These are phyloP conservation scores for Hypoxylon perforatum DNA, from an alignment of 495 filamentous ascomycete species.

Conservation along the genomic window DNA sequence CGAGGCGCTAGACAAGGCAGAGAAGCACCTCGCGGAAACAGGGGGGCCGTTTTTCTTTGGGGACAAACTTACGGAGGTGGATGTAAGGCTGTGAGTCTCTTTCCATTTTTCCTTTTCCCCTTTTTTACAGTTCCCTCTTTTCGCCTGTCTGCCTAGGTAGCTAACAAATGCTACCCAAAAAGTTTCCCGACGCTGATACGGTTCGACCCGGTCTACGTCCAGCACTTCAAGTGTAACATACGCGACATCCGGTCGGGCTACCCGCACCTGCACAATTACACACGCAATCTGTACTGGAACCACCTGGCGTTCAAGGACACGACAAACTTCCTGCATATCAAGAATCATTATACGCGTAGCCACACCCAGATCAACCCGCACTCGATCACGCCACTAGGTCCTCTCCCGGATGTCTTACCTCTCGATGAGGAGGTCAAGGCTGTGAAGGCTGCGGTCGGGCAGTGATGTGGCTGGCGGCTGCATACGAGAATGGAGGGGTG, in stretches of 20 bases:
- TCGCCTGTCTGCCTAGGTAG: neutral
- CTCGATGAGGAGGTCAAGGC: slow-evolving; percentile 56
- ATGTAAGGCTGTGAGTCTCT: slow-evolving; percentile 67
- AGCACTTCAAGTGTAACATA: slow-evolving; percentile 95
- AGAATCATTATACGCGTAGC: slow-evolving; percentile 65
- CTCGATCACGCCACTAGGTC: slow-evolving; percentile 73
- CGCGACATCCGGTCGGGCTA: slow-evolving; percentile 84
- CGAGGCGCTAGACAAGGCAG: slow-evolving; percentile 74
- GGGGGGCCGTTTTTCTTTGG: slow-evolving; percentile 75
- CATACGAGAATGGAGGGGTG: neutral
- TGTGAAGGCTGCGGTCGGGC: slow-evolving; percentile 34
- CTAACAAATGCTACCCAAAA: neutral
- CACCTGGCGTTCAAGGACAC: slow-evolving; percentile 68
- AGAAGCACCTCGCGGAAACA: slow-evolving; percentile 66
- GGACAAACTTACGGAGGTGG: slow-evolving; percentile 76
- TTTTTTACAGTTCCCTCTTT: too few species aligned
- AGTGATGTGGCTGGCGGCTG: neutral
- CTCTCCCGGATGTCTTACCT: slow-evolving; percentile 68
- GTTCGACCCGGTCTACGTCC: slow-evolving; percentile 90
- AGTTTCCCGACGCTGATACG: slow-evolving; percentile 84
- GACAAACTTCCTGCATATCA: slow-evolving; percentile 73
- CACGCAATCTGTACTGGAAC: slow-evolving; percentile 75
- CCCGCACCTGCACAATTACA: slow-evolving; percentile 74
- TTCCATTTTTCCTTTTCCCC: too few species aligned
- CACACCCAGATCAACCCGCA: slow-evolving; percentile 62